A percentile compares a stretch with the other conserved stretches of the same genome.
Conservation (phyloP, 306 rosid genomes). For the Vigna reflexopilosa region DNA sequence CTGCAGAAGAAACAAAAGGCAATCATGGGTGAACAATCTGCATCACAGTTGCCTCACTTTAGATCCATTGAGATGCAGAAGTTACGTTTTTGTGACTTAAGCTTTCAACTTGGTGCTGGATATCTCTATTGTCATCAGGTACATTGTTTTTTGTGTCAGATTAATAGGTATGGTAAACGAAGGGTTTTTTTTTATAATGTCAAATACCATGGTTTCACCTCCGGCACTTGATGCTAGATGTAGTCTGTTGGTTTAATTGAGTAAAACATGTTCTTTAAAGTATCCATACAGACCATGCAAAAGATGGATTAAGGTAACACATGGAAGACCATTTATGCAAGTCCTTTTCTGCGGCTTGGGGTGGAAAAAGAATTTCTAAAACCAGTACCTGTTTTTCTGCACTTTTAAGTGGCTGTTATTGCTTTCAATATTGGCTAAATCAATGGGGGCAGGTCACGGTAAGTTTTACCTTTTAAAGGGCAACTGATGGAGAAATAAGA, state of each 20-base stretch:
- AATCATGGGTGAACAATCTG: constrained; percentile 65
- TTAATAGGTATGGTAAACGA: constrained; percentile 7
- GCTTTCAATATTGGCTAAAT: neutral
- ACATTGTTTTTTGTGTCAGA: constrained; percentile 18
- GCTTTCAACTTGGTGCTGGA: constrained; percentile 84
- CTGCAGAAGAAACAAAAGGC: constrained; percentile 69
- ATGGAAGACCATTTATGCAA: neutral
- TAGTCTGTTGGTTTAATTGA: constrained; percentile 24
- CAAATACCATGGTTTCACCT: constrained; percentile 11
- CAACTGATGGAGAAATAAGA: neutral
- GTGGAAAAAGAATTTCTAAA: no score
- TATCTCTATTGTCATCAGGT: constrained; percentile 97
- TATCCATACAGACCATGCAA: neutral
- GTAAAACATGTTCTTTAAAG: neutral
- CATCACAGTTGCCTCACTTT: constrained; percentile 62
- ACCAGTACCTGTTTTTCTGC: no score
- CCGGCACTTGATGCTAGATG: constrained; percentile 6
- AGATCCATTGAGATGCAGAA: constrained; percentile 70
- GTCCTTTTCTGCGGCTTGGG: no score
- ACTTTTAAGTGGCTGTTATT: neutral
- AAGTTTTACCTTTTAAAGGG: constrained; percentile 3
- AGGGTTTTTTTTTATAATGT: neutral
- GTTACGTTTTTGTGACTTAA: constrained; percentile 68
- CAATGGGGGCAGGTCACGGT: neutral
- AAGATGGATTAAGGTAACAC: constrained; percentile 6